phyloP scores from a whole-genome alignment of 2,329 filamentous ascomycete species.

The Cercospora sesami region DNA sequence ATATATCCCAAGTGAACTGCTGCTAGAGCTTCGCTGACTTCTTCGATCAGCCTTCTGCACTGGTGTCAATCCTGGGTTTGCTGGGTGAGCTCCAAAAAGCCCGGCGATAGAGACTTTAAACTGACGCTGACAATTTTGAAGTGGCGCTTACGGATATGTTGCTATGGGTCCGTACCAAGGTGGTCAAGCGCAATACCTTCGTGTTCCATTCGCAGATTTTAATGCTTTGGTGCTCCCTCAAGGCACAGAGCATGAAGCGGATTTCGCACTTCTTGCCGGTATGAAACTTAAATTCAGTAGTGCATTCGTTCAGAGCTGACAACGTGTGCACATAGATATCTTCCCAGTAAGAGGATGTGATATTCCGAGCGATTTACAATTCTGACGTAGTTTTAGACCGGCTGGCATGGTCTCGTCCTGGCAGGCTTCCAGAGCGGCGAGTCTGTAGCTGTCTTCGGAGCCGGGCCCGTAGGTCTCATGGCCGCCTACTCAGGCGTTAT shows the following conservation, averaged over 20 bases:
- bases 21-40: background rate
- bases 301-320: background rate
- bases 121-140: background rate
- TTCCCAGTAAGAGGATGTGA: background rate
- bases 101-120: background rate
- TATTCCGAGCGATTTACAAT: background rate
- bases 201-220: slow-evolving; percentile 67
- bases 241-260: slow-evolving; percentile 61
- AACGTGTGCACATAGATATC: background rate
- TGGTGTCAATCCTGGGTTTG: slow-evolving; percentile 61
- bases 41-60: slow-evolving; percentile 58
- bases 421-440: slow-evolving; percentile 63
- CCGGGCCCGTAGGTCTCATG: slow-evolving; percentile 64
- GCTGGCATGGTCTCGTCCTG: slow-evolving; percentile 56
- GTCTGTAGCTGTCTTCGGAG: slow-evolving; percentile 61
- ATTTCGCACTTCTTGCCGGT: slow-evolving; percentile 57
- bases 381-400: slow-evolving; percentile 5
- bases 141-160: slow-evolving; percentile 18
- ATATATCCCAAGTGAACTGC: background rate
- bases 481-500: slow-evolving; percentile 64
- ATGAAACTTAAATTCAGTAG: slow-evolving; percentile 36
- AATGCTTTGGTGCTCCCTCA: slow-evolving; percentile 60
- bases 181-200: slow-evolving; percentile 64
- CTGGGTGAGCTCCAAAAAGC: slow-evolving; percentile 46
- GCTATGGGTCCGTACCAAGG: slow-evolving; percentile 52